Base-by-base conservation (phyloP, 2,329 filamentous ascomycete species). In the Microcyclospora tardicrescens region DNA sequence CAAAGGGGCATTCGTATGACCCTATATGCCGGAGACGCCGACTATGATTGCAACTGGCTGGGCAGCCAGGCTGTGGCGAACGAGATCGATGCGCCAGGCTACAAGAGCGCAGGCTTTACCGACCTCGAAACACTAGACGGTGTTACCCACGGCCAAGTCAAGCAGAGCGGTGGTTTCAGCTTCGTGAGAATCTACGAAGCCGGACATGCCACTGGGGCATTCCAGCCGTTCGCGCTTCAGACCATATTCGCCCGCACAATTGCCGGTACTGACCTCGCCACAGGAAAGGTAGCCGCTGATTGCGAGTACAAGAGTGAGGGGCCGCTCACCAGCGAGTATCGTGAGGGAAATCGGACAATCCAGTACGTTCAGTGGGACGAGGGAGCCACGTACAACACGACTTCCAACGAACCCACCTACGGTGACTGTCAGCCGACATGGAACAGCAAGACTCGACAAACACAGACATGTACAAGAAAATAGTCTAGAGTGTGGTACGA, bases 141-240 rank as follows among this genome's bases (percentile, higher is more conserved):
- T 38, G 56, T 69, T n/a, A 63, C 68, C 10, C 68, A 73, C 52
- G 71, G 68, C 6, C 67, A 72, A 47, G 67, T 69, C 14, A 67
- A 64, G 52, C 71, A 75, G 53, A 58, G 63, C 4, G 69, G 62
- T 12, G 62, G 63, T 39, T 72, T 67, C 54, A 65, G 61, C 34
- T 71, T 72, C 51, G 60, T 65, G 6, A 60, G 71, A 16, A 60
- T 73, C 44, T 70, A 67, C 51, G 64, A 70, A 41, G 57, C 59
- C 6, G 67, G 67, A 3, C 67, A 70, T 38, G 63, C 67, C 49
- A 66, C 69, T 1, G 71, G 70, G 0, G 73, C 72, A 51, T 74
- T 74, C 52, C 71, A 73, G 3, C 56, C 67, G 27, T 14, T 48
- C 3, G 65, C 61, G 10, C 55, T 69, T 6, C 55, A 72, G 10